Conservation (phyloP, 345 rosid genomes). For the Gossypium stocksii region DNA sequence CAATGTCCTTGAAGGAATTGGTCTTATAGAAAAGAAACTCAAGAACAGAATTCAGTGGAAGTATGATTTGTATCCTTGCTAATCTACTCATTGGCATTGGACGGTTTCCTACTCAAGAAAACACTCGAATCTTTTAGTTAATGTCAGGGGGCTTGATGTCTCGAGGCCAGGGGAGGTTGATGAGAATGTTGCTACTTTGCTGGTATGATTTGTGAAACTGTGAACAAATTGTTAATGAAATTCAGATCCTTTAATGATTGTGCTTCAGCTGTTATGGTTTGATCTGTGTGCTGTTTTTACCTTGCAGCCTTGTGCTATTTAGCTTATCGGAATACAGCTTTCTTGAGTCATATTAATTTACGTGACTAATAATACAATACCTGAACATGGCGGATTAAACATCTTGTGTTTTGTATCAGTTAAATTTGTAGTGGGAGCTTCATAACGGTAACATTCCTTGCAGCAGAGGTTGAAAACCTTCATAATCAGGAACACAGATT, state of each 20-base stretch:
- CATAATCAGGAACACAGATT: conserved; percentile 56
- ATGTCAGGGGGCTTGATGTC: conserved; percentile 81
- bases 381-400: not conserved
- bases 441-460: not conserved
- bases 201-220: conserved; percentile 43
- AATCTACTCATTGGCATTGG: conserved; percentile 7
- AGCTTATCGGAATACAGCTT: not conserved
- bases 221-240: conserved; percentile 15
- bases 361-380: not conserved
- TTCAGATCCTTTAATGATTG: not conserved
- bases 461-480: conserved; percentile 80
- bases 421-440: not conserved
- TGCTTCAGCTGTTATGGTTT: conserved; percentile 5
- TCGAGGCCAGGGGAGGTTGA: conserved; percentile 76
- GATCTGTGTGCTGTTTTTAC: too few species aligned
- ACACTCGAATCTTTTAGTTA: conserved; percentile 14
- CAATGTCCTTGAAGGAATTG: conserved; percentile 98
- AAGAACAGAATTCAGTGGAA: conserved; percentile 98
- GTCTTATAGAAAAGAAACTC: conserved; percentile 93
- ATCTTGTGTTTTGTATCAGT: not conserved
- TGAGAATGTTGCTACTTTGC: conserved; percentile 67
- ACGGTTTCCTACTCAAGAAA: conserved; percentile 8
- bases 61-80: conserved; percentile 40
- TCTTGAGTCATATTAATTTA: not conserved
- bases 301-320: too few species aligned